Conservation (phyloP, 768 basidiomycete genomes). For the Rhodotorula taiwanensis region DNA sequence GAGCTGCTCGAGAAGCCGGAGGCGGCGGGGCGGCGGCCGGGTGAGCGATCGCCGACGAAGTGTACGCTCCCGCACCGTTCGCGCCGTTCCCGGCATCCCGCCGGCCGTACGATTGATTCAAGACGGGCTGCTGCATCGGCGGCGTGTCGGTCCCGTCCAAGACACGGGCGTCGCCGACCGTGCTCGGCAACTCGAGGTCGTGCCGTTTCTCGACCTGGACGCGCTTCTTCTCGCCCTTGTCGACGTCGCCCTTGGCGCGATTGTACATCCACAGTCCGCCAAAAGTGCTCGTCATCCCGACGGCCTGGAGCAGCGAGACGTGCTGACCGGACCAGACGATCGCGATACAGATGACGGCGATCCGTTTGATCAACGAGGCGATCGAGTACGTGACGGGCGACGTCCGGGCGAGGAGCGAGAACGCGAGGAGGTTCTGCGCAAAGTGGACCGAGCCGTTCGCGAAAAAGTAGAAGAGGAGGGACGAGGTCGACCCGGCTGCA, state of each 20-base stretch:
- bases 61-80: neutral
- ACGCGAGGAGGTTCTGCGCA: constrained; percentile 93
- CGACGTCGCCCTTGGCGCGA: constrained; percentile 83
- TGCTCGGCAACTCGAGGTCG: constrained; percentile 36
- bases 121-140: neutral
- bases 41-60: neutral
- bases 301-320: constrained; percentile 72
- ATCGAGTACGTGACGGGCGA: constrained; percentile 99
- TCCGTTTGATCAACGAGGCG: constrained; percentile 93
- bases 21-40: neutral
- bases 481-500: constrained; percentile 42
- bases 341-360: constrained; percentile 95
- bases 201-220: constrained; percentile 34
- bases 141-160: constrained; percentile 11
- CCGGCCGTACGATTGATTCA: neutral
- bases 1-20: neutral
- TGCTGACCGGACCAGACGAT: constrained; percentile 91
- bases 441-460: constrained; percentile 95
- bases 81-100: neutral
- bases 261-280: constrained; percentile 93
- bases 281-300: constrained; percentile 88
- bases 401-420: constrained; percentile 87
- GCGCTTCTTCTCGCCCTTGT: constrained; percentile 62
- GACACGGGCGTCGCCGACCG: constrained; percentile 27
- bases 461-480: constrained; percentile 73